Evolutionary conservation across 345 rosid genomes (phyloP).

Genomic region (Noccaea caerulescens): DNA sequence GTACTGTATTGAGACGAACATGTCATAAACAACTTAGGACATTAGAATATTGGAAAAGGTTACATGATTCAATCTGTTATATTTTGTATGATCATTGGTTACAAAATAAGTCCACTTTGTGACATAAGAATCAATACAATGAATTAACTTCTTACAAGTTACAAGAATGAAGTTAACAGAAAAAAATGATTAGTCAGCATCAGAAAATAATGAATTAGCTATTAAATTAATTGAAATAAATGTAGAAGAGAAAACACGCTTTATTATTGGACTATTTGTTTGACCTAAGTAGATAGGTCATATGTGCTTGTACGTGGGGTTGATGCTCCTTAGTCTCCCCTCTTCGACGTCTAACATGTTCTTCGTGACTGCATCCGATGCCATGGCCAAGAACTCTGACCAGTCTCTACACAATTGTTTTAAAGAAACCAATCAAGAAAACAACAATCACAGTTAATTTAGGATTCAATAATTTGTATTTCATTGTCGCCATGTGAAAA

Average conservation of each 20-base stretch:
- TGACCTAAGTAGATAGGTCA: conserved; percentile 20
- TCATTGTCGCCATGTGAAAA: too few species aligned
- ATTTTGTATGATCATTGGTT: conserved; percentile 2
- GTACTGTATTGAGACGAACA: background rate
- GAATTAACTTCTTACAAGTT: conserved; percentile 9
- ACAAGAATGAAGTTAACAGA: background rate
- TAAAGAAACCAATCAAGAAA: background rate
- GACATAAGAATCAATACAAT: conserved; percentile 3
- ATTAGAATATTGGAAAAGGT: background rate
- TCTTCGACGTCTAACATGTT: conserved; percentile 67
- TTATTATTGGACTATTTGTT: background rate
- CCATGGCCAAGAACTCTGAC: conserved; percentile 67
- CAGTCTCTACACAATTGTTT: conserved; percentile 62
- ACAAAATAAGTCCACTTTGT: background rate
- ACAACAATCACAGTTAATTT: background rate
- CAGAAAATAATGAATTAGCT: background rate
- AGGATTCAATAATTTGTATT: background rate
- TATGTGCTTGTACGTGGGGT: conserved; percentile 41
- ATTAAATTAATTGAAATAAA: conserved; percentile 4
- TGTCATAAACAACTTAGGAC: background rate
- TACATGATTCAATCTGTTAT: background rate
- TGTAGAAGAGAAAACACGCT: background rate
- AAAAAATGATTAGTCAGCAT: conserved; percentile 20
- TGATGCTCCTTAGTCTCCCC: conserved; percentile 33
- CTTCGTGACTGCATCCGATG: conserved; percentile 69